Evolutionary conservation across 2,329 filamentous ascomycete genomes (phyloP).

Genomic region (Diaporthe eres): DNA sequence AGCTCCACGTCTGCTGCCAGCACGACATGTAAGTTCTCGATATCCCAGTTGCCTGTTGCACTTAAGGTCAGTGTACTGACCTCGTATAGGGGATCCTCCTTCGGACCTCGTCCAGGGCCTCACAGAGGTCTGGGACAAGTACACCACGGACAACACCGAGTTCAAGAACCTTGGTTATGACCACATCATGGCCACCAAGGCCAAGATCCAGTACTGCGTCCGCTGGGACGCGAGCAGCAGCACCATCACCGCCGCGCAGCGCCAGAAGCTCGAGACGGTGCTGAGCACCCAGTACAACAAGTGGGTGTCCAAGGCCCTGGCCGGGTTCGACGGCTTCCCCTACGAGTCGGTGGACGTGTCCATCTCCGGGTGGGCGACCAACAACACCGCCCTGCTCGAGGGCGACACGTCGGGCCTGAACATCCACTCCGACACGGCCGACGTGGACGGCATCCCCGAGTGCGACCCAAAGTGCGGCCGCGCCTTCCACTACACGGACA

Average conservation of each 20-base stretch:
- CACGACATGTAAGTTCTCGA: conserved; percentile 5
- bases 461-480: conserved; percentile 14
- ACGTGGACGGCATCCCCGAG: conserved; percentile 21
- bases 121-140: conserved; percentile 26
- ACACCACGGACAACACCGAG: conserved; percentile 13
- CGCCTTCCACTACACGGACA: conserved; percentile 3
- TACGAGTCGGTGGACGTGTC: conserved; percentile 8
- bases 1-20: neutral
- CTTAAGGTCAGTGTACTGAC: neutral
- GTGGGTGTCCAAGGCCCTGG: conserved; percentile 25
- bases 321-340: conserved; percentile 24
- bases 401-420: conserved; percentile 20
- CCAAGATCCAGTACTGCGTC: conserved; percentile 22
- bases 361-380: conserved; percentile 25
- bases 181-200: conserved; percentile 26
- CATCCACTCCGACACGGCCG: neutral
- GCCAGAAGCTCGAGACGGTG: conserved; percentile 17
- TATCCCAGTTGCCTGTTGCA: neutral
- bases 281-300: conserved; percentile 29
- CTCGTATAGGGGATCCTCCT: neutral
- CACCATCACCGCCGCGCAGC: conserved; percentile 14
- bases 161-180: conserved; percentile 15
- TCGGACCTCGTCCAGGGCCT: neutral
- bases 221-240: conserved; percentile 21
- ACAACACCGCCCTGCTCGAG: conserved; percentile 22